These are phyloP conservation scores for Cladophialophora bantiana DNA, from an alignment of 2,329 filamentous ascomycete genomes.

Conservation along the genomic window DNA sequence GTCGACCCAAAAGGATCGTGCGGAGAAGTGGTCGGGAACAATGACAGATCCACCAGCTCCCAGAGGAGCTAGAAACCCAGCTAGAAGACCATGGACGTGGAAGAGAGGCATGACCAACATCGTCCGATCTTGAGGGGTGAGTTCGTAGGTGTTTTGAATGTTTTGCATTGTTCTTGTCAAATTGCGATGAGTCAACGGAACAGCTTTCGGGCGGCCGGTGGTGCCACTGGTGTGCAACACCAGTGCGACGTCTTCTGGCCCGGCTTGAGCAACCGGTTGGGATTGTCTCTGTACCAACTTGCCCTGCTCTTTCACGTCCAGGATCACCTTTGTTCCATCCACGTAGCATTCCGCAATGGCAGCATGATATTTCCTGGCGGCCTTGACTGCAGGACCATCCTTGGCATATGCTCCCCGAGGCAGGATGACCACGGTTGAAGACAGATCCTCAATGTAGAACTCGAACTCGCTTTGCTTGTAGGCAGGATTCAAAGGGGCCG, in stretches of 20 bases:
- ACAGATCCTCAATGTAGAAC: conserved; percentile 89
- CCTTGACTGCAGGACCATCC: conserved; percentile 74
- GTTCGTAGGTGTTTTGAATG: conserved; percentile 77
- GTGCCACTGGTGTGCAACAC: conserved; percentile 86
- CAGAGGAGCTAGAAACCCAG: conserved; percentile 79
- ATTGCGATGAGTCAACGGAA: conserved; percentile 74
- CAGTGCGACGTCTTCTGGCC: conserved; percentile 80
- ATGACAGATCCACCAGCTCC: conserved; percentile 78
- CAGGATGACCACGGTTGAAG: conserved; percentile 78
- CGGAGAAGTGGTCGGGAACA: conserved; percentile 80
- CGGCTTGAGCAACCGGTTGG: conserved; percentile 60
- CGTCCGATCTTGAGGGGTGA: conserved; percentile 75
- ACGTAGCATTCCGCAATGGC: conserved; percentile 89
- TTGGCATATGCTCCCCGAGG: conserved; percentile 72
- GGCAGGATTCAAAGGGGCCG: conserved; percentile 83
- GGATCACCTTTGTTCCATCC: conserved; percentile 72
- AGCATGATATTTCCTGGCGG: conserved; percentile 78
- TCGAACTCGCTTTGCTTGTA: conserved; percentile 92
- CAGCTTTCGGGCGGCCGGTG: conserved; percentile 83
- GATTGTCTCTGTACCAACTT: conserved; percentile 60
- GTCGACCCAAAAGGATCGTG: conserved; percentile 81
- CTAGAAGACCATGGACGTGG: conserved; percentile 87
- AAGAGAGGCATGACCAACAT: conserved; percentile 91
- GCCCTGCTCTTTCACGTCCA: conserved; percentile 79
- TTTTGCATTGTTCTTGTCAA: conserved; percentile 83